Evolutionary conservation across 2,329 filamentous ascomycete species (phyloP), one percentile per base, ranked within the genome.

Genomic region (Aspergillus piperis): DNA sequence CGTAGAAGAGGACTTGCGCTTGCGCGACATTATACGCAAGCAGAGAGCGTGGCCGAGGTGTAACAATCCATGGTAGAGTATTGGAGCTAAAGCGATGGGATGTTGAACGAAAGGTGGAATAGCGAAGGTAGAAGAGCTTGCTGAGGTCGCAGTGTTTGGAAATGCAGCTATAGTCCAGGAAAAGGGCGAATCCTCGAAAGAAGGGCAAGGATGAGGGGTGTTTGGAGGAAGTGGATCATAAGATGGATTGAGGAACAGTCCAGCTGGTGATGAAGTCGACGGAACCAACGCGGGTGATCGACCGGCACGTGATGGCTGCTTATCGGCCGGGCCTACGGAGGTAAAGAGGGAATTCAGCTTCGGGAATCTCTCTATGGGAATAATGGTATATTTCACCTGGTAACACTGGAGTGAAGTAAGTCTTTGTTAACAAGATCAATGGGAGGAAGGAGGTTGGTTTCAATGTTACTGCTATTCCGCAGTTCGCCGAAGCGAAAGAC

Each of bases 261-360:
- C 25, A 58, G 47, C 58, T 59, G 65, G 54, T 55, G 60, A 64
- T 58, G 66, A 62, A 58, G 61, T 55, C 53, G 53, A 17, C 53
- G 64, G 64, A 52, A 67, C 62, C 61, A 58, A 60, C 58, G 51
- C 64, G 71, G 70, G 64, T 68, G 66, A 69, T 66, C 68, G 60
- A 50, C 62, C 64, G 56, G 62, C 73, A 75, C 72, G 73, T 75
- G 73, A 73, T 70, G 58, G 50, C 49, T 54, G 55, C 65, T 66
- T 70, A 68, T 71, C 65, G 57, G 64, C 38, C 36, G 47, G 17
- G 42, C 38, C 23, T 51, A 27, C 52, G 41, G 41, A 44, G 17
- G 10, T 27, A 27, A 10, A 23, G n/a, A 42, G 21, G 19, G 7
- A 3, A 44, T 44, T 19, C 19, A 44, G 10, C 19, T 19, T 11